Evolutionary conservation across 2,329 filamentous ascomycete species (phyloP).

Genomic region (Fusarium odoratissimum): DNA sequence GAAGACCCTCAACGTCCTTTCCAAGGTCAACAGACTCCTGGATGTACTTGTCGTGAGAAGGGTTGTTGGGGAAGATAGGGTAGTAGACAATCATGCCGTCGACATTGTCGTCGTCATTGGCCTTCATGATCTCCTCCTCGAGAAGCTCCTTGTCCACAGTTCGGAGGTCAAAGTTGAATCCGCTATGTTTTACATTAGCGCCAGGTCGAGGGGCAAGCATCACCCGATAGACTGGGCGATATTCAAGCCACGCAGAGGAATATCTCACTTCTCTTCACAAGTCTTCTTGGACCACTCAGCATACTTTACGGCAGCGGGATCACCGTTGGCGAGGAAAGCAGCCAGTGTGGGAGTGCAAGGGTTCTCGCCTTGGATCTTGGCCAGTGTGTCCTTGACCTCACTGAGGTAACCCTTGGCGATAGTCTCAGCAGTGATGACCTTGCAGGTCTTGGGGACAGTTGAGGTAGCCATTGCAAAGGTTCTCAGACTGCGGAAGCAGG

Average conservation of each 20-base stretch:
- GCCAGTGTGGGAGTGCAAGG: constrained; percentile 78
- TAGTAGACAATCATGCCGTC: constrained; percentile 99
- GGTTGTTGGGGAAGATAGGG: constrained; percentile 87
- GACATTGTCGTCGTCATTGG: constrained; percentile 81
- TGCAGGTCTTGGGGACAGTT: constrained; percentile 77
- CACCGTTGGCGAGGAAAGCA: constrained; percentile 91
- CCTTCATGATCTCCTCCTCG: constrained; percentile 86
- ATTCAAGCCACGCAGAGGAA: constrained; percentile 29
- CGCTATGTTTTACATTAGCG: constrained; percentile 63
- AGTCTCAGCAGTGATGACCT: constrained; percentile 88
- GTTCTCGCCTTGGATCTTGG: constrained; percentile 71
- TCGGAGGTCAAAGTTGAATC: constrained; percentile 88
- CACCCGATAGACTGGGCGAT: constrained; percentile 35
- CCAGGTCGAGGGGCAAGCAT: constrained; percentile 32
- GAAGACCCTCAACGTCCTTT: constrained; percentile 97
- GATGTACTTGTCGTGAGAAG: constrained; percentile 90
- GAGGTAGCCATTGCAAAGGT: constrained; percentile 46
- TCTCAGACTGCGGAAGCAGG: constrained; percentile 14
- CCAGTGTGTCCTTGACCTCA: constrained; percentile 82
- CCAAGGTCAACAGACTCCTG: constrained; percentile 90
- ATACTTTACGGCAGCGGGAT: constrained; percentile 92
- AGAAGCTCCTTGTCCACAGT: constrained; percentile 87
- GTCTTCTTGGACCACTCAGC: constrained; percentile 98
- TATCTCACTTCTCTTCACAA: constrained; percentile 89
- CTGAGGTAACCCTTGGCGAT: constrained; percentile 84